Base-by-base conservation (phyloP, 495 filamentous ascomycete genomes). In the Lasiosphaeria hispida region DNA sequence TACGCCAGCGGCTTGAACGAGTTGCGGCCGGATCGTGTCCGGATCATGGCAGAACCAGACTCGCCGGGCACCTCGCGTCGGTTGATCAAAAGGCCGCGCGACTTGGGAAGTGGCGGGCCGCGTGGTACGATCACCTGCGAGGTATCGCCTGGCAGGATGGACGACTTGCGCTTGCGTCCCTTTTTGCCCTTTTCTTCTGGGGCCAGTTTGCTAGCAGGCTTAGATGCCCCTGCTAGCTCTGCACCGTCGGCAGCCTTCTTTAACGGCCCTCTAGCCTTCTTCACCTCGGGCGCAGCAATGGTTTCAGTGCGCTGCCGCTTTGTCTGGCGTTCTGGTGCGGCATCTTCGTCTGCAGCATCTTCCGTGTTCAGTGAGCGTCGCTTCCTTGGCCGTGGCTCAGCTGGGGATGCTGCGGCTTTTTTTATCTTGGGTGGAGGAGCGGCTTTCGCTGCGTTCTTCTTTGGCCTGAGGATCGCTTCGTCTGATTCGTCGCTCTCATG, bases 1-100 rank as follows among this genome's bases (percentile, higher is more conserved):
- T 78, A 93, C 38, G 86, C 83, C n/a, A 97, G 70, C 7, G 94
- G 94, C 58, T 87, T 83, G 54, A 92, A 81, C 11, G 77, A 81
- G 17, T 68, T 75, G 14, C 80, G 75, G 10, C 81, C 81, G 6
- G 79, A 83, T 14, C 81, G 77, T 18, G 83, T 84, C 18, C 70
- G 78, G 66, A 74, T 65, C 49, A 71, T 76, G 33, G 41, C 15
- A 10, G 69, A 65, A 41, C 80, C 77, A 55, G 83, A 73, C 83
- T 88, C 67, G 58, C 63, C 62, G 6, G 66, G 61, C 0, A 79
- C 83, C 63, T 90, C 86, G 49, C 85, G 83, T 45, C 90, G 88
- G 51, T 87, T 75, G 53, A 90, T 86, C 53, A 88, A 81, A 3
- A 92, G 76, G 49, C 85, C 86, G 54, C 85, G 83, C 39, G 76